phyloP scores from a whole-genome alignment of 2,329 filamentous ascomycete species.

The Penicillium aurantiogriseum region DNA sequence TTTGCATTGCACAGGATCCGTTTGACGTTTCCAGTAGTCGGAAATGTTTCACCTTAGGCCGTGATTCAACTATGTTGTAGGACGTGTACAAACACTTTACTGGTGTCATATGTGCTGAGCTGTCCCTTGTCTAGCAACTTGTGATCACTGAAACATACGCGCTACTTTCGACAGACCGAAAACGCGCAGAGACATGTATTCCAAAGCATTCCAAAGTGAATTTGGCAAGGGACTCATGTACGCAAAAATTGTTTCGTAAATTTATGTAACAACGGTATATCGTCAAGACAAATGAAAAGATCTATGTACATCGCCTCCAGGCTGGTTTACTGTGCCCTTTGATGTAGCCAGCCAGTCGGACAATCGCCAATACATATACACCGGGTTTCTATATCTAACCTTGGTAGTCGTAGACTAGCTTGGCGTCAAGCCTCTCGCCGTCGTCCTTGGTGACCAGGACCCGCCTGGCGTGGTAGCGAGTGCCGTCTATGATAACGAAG shows the following conservation, averaged over 20 bases:
- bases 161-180: not conserved
- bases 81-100: not conserved
- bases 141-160: not conserved
- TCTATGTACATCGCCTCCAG: not conserved
- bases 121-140: not conserved
- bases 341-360: not conserved
- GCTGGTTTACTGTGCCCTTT: not conserved
- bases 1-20: not conserved
- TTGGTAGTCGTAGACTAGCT: not conserved
- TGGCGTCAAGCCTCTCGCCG: not conserved
- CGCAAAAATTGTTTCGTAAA: not conserved
- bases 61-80: not conserved
- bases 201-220: not conserved
- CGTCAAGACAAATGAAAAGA: not conserved
- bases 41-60: not conserved
- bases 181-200: not conserved
- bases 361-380: not conserved
- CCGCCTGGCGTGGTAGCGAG: not conserved
- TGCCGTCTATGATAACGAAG: not conserved
- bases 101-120: not conserved
- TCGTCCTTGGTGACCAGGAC: not conserved
- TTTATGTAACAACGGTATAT: not conserved
- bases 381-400: not conserved
- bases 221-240: not conserved
- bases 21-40: not conserved